Base-by-base conservation (phyloP, 2,329 filamentous ascomycete species). In the Penicillium polonicum region DNA sequence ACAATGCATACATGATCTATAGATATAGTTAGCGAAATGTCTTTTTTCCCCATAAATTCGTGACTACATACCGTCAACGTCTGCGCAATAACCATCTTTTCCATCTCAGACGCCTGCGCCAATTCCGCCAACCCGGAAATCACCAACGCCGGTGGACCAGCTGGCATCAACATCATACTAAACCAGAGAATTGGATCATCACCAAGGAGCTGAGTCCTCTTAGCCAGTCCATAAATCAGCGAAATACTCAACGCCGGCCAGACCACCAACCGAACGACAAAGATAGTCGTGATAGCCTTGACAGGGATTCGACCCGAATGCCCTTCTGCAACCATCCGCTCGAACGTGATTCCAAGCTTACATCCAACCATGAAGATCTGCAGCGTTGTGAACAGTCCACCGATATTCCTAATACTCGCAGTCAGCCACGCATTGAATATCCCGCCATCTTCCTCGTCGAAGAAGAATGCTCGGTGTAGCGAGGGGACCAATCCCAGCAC, bases 361-460 rank as follows among this genome's bases (percentile, higher is more conserved):
- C 87, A 83, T 1, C 87, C 86, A 0, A 87, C 85, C 0, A 89
- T 80, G 17, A 89, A 80, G 17, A 89, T 83, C 31, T 88, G 87
- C 27, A 88, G 73, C 0, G 84, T 80, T 0, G 87, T 85, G 67
- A 89, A 89, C 0, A 89, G 76, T 0, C 80, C 77, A 3, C 87
- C 86, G 23, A 88, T 78, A 55, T 85, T 88, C 62, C 84, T 80
- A 21, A 89, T 72, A 0, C 83, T 82, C 0, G 80, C 78, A 0
- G 86, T 88, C 39, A 89, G 73, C 86, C 86, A 89, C 1, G 86
- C 86, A 21, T 83, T 85, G 64, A 89, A 82, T 55, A 86, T 83
- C 1, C 87, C 86, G 6, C 86, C 87, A 5, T 86, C 74, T 8
- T 82, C 70, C 9, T 79, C 79, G 13, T 79, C 72, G 50, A 74